Conservation (phyloP, 495 filamentous ascomycete species). For the Trichoderma reesei region DNA sequence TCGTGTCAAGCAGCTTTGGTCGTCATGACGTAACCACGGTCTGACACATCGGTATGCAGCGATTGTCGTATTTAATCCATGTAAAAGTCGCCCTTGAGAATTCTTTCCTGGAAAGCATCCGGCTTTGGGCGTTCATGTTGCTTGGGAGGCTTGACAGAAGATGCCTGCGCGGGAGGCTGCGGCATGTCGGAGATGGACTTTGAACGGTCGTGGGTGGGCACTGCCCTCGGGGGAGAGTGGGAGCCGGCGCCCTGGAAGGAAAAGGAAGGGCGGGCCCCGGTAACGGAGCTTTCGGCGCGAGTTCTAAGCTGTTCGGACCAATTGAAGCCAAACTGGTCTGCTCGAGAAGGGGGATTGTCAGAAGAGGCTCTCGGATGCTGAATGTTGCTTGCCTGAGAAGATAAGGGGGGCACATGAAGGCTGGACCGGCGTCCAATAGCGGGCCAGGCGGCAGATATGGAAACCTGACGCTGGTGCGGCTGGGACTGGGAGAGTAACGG, state of each 20-base stretch:
- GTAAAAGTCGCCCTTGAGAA: conserved; percentile 93
- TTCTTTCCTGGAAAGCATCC: conserved; percentile 91
- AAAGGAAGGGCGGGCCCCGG: conserved; percentile 40
- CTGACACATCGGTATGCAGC: too few relatives aligned
- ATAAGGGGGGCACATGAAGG: conserved; percentile 20
- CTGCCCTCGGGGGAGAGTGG: conserved; percentile 19
- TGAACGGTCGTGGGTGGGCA: conserved; percentile 51
- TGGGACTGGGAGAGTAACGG: neutral
- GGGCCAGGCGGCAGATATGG: conserved; percentile 17
- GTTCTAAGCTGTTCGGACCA: conserved; percentile 90
- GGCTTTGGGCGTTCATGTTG: conserved; percentile 52
- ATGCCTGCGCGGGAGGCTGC: conserved; percentile 43
- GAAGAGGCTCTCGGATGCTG: conserved; percentile 45
- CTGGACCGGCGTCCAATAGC: conserved; percentile 15
- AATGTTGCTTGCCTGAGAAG: conserved; percentile 43
- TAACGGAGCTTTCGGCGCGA: conserved; percentile 74
- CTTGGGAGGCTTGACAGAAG: conserved; percentile 28
- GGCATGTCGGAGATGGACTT: conserved; percentile 64
- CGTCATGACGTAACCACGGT: too few relatives aligned
- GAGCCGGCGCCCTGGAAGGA: conserved; percentile 33
- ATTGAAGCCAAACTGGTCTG: conserved; percentile 77
- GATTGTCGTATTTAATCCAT: conserved; percentile 64
- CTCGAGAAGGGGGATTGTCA: conserved; percentile 47
- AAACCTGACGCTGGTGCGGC: conserved; percentile 3
- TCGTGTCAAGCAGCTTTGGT: too few relatives aligned